phyloP scores from a whole-genome alignment of 1,284 basidiomycete species.

The Boletus smithii region DNA sequence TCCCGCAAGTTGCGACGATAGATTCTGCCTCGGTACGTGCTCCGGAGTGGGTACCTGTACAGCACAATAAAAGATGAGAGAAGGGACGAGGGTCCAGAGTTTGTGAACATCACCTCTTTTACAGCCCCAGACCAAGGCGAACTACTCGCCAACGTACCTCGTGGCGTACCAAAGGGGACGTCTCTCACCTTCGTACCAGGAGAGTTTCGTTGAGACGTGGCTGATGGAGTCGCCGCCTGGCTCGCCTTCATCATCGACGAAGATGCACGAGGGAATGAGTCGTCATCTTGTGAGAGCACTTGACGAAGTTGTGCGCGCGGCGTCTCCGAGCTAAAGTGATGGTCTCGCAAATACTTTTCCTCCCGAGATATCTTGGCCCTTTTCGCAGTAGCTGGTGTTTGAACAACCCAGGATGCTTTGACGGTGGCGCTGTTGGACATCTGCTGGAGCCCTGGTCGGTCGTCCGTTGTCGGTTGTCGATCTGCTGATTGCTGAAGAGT shows the following conservation, averaged over 20 bases:
- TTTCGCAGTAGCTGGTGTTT: constrained; percentile 25
- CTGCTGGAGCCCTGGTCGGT: constrained; percentile 14
- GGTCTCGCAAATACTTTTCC: constrained; percentile 30
- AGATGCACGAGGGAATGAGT: constrained; percentile 23
- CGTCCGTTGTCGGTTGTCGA: constrained; percentile 12
- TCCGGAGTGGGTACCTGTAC: constrained; percentile 25
- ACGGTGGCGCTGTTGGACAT: constrained; percentile 23
- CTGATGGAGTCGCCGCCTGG: constrained; percentile 24
- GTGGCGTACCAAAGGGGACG: constrained; percentile 19
- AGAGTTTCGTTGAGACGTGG: constrained; percentile 29
- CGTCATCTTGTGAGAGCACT: constrained; percentile 31
- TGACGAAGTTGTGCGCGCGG: constrained; percentile 33
- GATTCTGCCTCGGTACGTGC: constrained; percentile 10
- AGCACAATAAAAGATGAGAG: constrained; percentile 8
- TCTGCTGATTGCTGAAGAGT: constrained; percentile 14
- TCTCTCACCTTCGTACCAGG: constrained; percentile 19
- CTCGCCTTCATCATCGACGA: constrained; percentile 33
- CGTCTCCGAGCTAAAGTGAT: constrained; percentile 21
- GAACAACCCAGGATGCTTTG: constrained; percentile 35
- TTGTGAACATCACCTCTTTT: constrained; percentile 27
- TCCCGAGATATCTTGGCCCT: constrained; percentile 21
- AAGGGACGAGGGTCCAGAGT: not conserved
- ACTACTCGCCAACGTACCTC: constrained; percentile 18
- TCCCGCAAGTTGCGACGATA: constrained; percentile 13
- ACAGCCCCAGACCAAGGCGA: constrained; percentile 22